Base-by-base conservation (phyloP, 139 green algal genomes). In the Coccomyxa sp. region DNA sequence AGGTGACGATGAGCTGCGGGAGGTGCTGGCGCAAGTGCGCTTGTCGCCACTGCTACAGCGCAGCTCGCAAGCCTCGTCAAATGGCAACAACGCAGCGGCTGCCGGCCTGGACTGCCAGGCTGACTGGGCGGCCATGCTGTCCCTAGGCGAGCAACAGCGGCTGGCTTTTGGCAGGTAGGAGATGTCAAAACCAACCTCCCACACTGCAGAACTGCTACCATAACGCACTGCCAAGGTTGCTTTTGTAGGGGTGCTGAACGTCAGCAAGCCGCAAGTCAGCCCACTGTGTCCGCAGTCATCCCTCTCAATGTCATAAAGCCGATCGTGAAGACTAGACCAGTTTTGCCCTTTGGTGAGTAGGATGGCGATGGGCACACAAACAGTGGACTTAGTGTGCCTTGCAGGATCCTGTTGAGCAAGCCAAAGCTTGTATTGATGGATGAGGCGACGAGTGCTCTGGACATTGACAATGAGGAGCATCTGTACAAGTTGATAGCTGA, bases 71-170 rank as follows among this genome's bases (percentile, higher is more conserved):
- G 44, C 10, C 44, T 58, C 44, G 44, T 58, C 44, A 27, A 58
- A 58, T 58, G 44, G 75, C 77, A 12, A 39, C n/a, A 81, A 82
- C 74, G 40, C 76, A 41, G 69, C 3, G 74, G 55, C 38, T 73
- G 81, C 64, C 16, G 72, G 77, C 8, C 83, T 98, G 39, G 91
- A 96, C 79, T 37, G 80, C 0, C 79, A 90, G 14, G 87, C 89
- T 1, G 95, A 99, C 74, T 99, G 96, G 96, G 82, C 90, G 16
- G 81, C 75, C 64, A 88, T 89, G 16, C 83, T 99, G 64, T 98
- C 93, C 0, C 81, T 99, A 40, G 96, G 96, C 27, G 96, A 99
- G 90, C 96, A 99, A 88, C 96, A 99, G 89, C 90, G 96, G 14
- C 85, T 99, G 27, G 96, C 96, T 10, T 98, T 98, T 88, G 95